Evolutionary conservation across 208 protist species (phyloP).

Genomic region (Trichomonas gallinae): DNA sequence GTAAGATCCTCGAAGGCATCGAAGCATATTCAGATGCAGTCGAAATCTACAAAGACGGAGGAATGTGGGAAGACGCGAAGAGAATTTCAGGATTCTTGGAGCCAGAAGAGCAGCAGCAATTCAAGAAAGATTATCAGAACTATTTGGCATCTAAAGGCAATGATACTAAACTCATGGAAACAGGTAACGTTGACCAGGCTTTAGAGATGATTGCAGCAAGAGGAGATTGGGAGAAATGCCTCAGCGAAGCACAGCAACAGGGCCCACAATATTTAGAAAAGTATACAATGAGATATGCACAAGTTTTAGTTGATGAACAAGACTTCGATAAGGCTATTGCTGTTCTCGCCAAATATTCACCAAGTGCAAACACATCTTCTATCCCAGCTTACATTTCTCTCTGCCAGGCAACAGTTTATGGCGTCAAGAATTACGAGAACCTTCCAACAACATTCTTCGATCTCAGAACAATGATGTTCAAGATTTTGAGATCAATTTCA

Average conservation of each 20-base stretch:
- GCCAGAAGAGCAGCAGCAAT: not conserved
- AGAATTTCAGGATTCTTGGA: not conserved
- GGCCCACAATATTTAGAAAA: conserved; percentile 7
- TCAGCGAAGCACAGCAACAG: not conserved
- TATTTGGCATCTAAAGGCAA: not conserved
- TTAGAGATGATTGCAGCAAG: not conserved
- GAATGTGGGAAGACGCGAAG: not conserved
- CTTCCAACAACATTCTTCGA: not conserved
- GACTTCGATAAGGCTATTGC: not conserved
- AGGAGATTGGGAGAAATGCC: not conserved
- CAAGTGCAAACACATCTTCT: not conserved
- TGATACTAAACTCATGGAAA: not conserved
- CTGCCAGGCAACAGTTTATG: not conserved
- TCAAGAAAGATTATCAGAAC: not conserved
- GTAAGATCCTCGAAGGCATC: not conserved
- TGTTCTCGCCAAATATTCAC: not conserved
- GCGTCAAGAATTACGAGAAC: not conserved
- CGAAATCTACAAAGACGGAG: not conserved
- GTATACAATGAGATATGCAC: conserved; percentile 19
- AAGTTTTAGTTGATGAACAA: not conserved
- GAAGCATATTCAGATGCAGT: not conserved
- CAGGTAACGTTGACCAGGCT: not conserved
- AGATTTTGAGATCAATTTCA: not conserved
- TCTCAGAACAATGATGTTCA: not conserved
- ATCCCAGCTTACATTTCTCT: not conserved